Percentiles rank a stretch among this genome's conserved stretches.
Conservation (phyloP, 225 moss, liverwort and hornwort species). For the Sphagnum contortum region DNA sequence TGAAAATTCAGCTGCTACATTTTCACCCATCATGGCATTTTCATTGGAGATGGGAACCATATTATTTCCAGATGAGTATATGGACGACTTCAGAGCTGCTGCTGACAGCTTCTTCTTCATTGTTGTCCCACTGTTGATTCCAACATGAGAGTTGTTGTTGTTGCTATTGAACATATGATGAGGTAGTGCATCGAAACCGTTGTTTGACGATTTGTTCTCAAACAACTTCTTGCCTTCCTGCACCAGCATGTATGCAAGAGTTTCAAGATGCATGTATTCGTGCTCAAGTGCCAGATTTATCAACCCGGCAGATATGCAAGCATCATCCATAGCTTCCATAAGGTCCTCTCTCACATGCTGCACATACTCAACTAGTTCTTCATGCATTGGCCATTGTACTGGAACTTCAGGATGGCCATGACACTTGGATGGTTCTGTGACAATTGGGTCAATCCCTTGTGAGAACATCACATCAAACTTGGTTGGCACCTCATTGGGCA, state of each 20-base stretch:
- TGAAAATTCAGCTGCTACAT: background rate
- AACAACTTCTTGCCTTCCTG: slow-evolving; percentile 61
- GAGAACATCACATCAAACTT: slow-evolving; percentile 65
- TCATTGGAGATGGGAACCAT: slow-evolving; percentile 1
- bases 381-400: slow-evolving; percentile 42
- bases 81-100: background rate
- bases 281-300: slow-evolving; percentile 58
- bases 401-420: slow-evolving; percentile 75
- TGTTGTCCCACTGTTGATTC: background rate
- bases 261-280: slow-evolving; percentile 85
- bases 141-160: background rate
- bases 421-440: slow-evolving; percentile 64
- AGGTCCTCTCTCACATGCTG: slow-evolving; percentile 17
- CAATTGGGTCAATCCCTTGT: slow-evolving; percentile 69
- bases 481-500: slow-evolving; percentile 18
- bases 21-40: background rate
- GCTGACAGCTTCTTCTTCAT: background rate
- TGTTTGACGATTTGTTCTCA: slow-evolving; percentile 40
- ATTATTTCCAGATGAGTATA: too few relatives aligned
- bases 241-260: slow-evolving; percentile 70
- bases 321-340: slow-evolving; percentile 13
- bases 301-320: slow-evolving; percentile 14
- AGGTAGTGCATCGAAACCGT: background rate
- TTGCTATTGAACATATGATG: background rate
- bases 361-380: slow-evolving; percentile 41